Base-by-base conservation (phyloP, 139 green algal species). In the Diplosphaera chodatii region DNA sequence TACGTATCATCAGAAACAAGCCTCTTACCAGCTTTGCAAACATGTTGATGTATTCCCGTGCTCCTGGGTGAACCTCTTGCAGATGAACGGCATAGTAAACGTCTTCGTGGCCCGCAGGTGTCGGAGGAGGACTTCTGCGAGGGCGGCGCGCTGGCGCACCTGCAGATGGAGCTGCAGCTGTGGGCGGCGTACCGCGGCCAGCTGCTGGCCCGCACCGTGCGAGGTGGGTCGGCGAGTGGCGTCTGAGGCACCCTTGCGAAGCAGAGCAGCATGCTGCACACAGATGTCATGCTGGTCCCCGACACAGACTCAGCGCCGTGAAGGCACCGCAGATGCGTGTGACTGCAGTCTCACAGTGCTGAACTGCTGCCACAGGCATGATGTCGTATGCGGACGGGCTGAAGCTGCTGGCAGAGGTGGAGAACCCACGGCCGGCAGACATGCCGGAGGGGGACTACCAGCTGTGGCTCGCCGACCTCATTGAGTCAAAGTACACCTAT, bases 101-200 rank as follows among this genome's bases (percentile, higher is more conserved):
- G n/a, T n/a, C n/a, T n/a, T 48, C 55, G 68, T 15, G 55, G 68
- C 25, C 40, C 37, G 37, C 37, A 48, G 37, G 37, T 88, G 21
- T 83, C 74, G 23, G 83, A 84, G 25, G 67, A 64, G 3, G 83
- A 91, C 72, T 91, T 91, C 65, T 55, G 65, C 30, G 32, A 74
- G 28, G 71, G 41, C 30, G 77, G 77, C 25, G 30, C 56, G 32
- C 65, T 84, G 65, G 68, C 84, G 66, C 37, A 71, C 27, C 74
- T 84, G 55, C 77, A 83, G 70, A 83, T 78, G 68, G 79, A 96
- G 71, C 72, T 96, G 74, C 88, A 88, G 75, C 73, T 92, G 75
- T 97, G 91, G 91, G 91, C 91, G 30, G 91, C 82, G 5, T 86
- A 93, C 70, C 73, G 91, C 6, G 89, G 88, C 25, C 91, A 97